Evolutionary conservation across 73 alveolate genomes (phyloP), one percentile per base, ranked within the genome.

Genomic region (Durusdinium trenchii): DNA sequence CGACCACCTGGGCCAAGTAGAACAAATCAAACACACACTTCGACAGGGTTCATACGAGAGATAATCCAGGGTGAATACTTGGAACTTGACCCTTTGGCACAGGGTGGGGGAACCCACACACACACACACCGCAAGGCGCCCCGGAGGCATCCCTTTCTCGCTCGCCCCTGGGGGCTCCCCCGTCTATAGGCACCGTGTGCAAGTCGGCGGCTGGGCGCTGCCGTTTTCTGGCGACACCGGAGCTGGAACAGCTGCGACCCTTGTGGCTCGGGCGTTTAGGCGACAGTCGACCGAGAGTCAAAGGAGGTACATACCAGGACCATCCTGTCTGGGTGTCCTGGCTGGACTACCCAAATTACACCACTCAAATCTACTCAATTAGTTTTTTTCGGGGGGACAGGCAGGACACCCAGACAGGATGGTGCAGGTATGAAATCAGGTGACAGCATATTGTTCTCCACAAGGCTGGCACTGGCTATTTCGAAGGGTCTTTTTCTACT

Each of bases 221-320:
- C 62, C 98, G 89, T 3, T 91, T n/a, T 36, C 76, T 91, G 42
- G 87, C n/a, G 54, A 91, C 98, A 0, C 98, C 98, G 10, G 54
- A 91, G 76, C 48, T 91, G 87, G 98, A 91, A 30, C n/a, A 67
- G 46, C 89, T 91, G 75, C 98, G 98, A 40, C 98, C 98, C 0
- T 52, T 91, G 76, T 36, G 67, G 60, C 43, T n/a, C 84, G 20
- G 98, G 98, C 36, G 67, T 91, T 51, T 78, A 71, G 89, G 98
- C 52, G 52, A n/a, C n/a, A n/a, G n/a, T n/a, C n/a, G n/a, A n/a
- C n/a, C n/a, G n/a, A n/a, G n/a, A n/a, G n/a, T n/a, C n/a, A n/a
- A n/a, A n/a, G n/a, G n/a, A 32, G 94, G 61, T 3, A 26, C 43
- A 10, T 78, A 43, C 61, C 85, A 36, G 73, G 73, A 1, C 51